A percentile compares a stretch with the other conserved stretches of the same genome.
These are phyloP conservation scores for Cylindrodendrum hubeiense DNA, from an alignment of 2,329 filamentous ascomycete genomes.

Conservation along the genomic window DNA sequence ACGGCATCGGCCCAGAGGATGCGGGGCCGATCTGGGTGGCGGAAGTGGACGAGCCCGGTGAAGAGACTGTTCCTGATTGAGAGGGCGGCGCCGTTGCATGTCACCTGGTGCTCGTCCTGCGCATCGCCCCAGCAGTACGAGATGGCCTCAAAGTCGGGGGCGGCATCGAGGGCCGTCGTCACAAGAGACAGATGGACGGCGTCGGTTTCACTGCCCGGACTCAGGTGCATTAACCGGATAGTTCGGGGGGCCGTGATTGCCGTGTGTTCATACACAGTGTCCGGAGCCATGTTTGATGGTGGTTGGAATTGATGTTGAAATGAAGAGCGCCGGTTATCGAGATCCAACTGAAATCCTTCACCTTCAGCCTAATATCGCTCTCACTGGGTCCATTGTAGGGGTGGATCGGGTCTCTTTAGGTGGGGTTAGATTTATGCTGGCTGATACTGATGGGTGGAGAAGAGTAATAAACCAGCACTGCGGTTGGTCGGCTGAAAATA, in stretches of 20 bases:
- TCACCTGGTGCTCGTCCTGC: not conserved
- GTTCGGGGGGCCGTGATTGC: not conserved
- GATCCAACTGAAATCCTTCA: no score
- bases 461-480: no score
- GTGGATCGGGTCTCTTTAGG: no score
- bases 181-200: not conserved
- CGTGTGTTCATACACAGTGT: not conserved
- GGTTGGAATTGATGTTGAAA: no score
- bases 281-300: not conserved
- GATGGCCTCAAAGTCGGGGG: not conserved
- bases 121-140: constrained; percentile 10
- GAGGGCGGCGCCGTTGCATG: not conserved
- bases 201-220: not conserved
- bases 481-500: no score
- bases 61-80: not conserved
- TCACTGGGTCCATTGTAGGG: no score
- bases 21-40: not conserved
- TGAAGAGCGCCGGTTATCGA: no score
- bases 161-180: not conserved
- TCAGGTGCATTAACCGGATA: not conserved
- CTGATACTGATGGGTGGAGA: no score
- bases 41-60: not conserved
- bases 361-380: no score
- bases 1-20: constrained; percentile 15
- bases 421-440: no score